Base-by-base conservation (phyloP, 1,284 basidiomycete genomes). In the Fomitopsis palustris region DNA sequence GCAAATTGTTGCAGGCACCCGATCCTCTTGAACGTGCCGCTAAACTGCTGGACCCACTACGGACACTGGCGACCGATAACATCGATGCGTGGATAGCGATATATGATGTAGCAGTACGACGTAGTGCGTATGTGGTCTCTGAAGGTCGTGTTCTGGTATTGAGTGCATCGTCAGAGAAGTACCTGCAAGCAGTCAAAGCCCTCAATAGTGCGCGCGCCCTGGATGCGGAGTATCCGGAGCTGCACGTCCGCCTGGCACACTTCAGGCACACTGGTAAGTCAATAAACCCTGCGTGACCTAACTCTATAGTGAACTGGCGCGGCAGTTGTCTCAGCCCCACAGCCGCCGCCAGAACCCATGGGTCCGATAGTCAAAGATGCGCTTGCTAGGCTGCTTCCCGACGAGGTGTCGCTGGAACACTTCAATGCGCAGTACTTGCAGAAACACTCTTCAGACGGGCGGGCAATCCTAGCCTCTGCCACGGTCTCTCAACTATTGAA, bases 21-120 rank as follows among this genome's bases (percentile, higher is more conserved):
- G 88, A 92, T 59, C 88, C 89, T 1, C 77, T 99, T 3, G 92
- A 92, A 53, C 84, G 84, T 16, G 95, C 95, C 0, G 79, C 83
- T 56, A 91, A 88, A 69, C 74, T 92, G 27, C 76, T 98, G 31
- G 76, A 78, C n/a, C 89, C 90, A 1, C 73, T 98, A 12, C 79
- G 82, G 19, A 77, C 75, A 2, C 75, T 87, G 31, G 81, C 80
- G 1, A 71, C 75, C 16, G 70, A 78, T 1, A 78, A 85, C 54
- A 72, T 92, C 8, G 86, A 92, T 41, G 86, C 86, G 5, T 96
- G 93, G 90, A 72, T 87, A 45, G 79, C 81, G 0, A 79, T 82
- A 1, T 97, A 93, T 69, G 94, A 98, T 68, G 87, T 98, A 27
- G 86, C 90, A 25, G 73, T 92, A 21, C 79, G 94, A 55, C 80